Conservation (phyloP, 2,329 filamentous ascomycete genomes). For the Dryadomyces quercus-mongolicae region DNA sequence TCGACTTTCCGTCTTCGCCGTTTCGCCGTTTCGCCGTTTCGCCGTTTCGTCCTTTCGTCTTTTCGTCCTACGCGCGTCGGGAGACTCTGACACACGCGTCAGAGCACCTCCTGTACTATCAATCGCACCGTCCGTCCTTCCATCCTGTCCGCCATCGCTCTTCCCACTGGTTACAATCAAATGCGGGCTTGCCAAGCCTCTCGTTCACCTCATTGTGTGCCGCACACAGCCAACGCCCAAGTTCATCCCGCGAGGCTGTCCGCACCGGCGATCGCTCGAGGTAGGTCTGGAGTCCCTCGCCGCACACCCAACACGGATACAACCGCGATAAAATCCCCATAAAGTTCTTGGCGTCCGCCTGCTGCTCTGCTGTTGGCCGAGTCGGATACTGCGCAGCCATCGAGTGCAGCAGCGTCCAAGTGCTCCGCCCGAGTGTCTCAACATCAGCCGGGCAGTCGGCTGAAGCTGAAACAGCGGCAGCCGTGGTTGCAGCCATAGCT, state of each 20-base stretch:
- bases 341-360: slow-evolving; percentile 67
- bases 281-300: slow-evolving; percentile 79
- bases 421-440: slow-evolving; percentile 70
- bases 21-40: too few relatives aligned
- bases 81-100: not conserved
- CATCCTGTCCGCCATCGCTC: slow-evolving; percentile 91
- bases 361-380: slow-evolving; percentile 52
- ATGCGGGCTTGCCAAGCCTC: slow-evolving; percentile 81
- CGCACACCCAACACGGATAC: slow-evolving; percentile 94
- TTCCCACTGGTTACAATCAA: slow-evolving; percentile 86
- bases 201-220: slow-evolving; percentile 80
- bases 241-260: slow-evolving; percentile 50
- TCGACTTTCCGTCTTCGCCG: too few relatives aligned
- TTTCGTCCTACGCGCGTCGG: not conserved
- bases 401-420: slow-evolving; percentile 89
- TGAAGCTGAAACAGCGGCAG: slow-evolving; percentile 20
- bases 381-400: slow-evolving; percentile 80
- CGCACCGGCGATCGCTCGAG: slow-evolving; percentile 59
- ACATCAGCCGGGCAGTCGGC: slow-evolving; percentile 82
- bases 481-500: slow-evolving; percentile 16
- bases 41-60: too few relatives aligned
- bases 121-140: slow-evolving; percentile 55
- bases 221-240: slow-evolving; percentile 73
- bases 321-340: slow-evolving; percentile 69
- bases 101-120: too few relatives aligned